A percentile compares a stretch with the other conserved stretches of the same genome.
phyloP scores from a whole-genome alignment of 179 eudicot genomes.

The Camellia oleifera region DNA sequence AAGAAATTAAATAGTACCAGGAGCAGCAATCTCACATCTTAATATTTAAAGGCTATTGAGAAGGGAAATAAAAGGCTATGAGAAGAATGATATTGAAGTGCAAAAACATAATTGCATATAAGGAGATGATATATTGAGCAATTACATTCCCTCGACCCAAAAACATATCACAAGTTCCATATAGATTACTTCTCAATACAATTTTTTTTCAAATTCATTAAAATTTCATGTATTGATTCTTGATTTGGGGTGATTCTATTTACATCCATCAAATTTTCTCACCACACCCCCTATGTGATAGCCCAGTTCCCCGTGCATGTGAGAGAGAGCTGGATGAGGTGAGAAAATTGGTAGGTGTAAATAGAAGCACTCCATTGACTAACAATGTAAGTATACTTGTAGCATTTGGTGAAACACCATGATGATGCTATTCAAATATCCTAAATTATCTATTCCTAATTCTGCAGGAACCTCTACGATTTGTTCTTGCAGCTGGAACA shows the following conservation, averaged over 20 bases:
- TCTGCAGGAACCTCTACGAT: constrained; percentile 80
- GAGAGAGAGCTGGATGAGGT: no score
- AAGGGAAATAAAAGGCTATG: background rate
- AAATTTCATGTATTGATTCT: no score
- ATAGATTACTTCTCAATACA: no score
- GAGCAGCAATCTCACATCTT: background rate
- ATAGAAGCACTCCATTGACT: background rate
- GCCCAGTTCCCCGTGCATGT: no score
- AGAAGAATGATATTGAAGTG: background rate
- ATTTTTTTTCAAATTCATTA: no score
- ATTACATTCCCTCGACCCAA: no score
- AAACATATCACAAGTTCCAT: no score
- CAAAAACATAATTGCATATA: background rate
- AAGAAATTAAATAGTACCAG: background rate
- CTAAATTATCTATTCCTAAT: constrained; percentile 12
- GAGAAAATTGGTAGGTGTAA: no score
- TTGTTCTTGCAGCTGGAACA: constrained; percentile 78
- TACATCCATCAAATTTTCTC: no score
- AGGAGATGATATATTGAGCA: no score
- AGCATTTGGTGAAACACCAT: background rate
- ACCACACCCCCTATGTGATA: no score
- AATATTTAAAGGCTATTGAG: background rate
- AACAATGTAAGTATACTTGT: background rate
- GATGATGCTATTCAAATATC: background rate
- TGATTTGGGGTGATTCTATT: no score